Percentiles rank a stretch among this genome's conserved stretches.
phyloP scores from a whole-genome alignment of 805 yeast genomes.

The Ogataea pini region DNA sequence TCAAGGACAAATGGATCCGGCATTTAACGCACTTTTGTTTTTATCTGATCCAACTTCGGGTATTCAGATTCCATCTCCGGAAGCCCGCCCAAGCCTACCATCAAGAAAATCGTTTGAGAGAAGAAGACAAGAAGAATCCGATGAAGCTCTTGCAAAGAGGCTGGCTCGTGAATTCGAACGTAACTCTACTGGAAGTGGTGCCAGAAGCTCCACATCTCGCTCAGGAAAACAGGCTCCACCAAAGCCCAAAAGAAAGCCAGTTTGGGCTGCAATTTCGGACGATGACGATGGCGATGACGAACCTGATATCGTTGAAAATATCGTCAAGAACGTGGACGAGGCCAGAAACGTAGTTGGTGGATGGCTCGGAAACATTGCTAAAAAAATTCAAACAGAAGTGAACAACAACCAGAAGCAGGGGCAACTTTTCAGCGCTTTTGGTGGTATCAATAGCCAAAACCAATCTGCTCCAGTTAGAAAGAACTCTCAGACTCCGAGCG shows the following conservation, averaged over 20 bases:
- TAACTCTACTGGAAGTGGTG: conserved; percentile 10
- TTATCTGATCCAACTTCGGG: conserved; percentile 70
- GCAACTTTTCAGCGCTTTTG: conserved; percentile 36
- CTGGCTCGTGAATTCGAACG: conserved; percentile 63
- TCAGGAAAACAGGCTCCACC: conserved; percentile 19
- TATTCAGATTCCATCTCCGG: conserved; percentile 49
- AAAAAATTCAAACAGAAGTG: conserved; percentile 39
- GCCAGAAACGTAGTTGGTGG: conserved; percentile 72
- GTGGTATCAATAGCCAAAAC: conserved; percentile 15
- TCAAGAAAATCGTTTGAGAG: conserved; percentile 35
- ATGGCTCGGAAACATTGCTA: conserved; percentile 74
- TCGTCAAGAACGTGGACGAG: conserved; percentile 77
- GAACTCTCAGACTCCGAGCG: conserved; percentile 6
- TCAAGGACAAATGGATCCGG: conserved; percentile 75
- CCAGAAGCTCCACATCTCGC: background rate
- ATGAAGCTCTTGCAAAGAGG: conserved; percentile 79
- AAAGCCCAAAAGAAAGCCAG: conserved; percentile 32
- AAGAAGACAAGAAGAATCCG: conserved; percentile 40
- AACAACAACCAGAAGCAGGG: conserved; percentile 26
- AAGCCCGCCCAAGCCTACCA: conserved; percentile 35
- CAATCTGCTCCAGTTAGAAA: background rate
- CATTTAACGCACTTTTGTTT: conserved; percentile 83
- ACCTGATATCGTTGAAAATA: conserved; percentile 56
- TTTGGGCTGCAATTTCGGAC: conserved; percentile 21
- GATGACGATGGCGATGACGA: conserved; percentile 36